Evolutionary conservation across 2,329 filamentous ascomycete genomes (phyloP).

Genomic region (Phyllosticta paracitricarpa): DNA sequence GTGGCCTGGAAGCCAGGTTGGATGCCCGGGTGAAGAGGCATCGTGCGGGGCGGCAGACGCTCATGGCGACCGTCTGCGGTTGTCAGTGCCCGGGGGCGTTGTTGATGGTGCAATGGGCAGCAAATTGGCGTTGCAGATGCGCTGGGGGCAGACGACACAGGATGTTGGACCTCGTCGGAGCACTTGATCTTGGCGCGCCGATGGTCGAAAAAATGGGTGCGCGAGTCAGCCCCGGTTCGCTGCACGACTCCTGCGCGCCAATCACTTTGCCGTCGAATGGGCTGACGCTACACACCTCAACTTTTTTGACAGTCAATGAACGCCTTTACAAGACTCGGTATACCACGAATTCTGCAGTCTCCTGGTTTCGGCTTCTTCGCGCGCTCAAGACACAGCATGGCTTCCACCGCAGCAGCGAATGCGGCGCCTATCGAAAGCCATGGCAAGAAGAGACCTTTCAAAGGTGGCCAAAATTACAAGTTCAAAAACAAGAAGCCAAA

Average conservation of each 20-base stretch:
- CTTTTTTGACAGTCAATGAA: slow-evolving; percentile 1
- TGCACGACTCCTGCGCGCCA: not conserved
- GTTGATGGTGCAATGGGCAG: not conserved
- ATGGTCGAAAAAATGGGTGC: not conserved
- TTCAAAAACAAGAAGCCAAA: slow-evolving; percentile 35
- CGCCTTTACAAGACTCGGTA: not conserved
- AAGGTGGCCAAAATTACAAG: slow-evolving; percentile 27
- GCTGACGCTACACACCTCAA: not conserved
- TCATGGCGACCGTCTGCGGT: slow-evolving; percentile 25
- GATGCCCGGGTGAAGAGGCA: slow-evolving; percentile 30
- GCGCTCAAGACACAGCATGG: slow-evolving; percentile 19
- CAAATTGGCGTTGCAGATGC: not conserved
- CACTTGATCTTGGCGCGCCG: not conserved
- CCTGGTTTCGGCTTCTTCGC: not conserved
- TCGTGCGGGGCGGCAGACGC: slow-evolving; percentile 31
- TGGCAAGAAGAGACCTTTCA: slow-evolving; percentile 24
- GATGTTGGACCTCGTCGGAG: not conserved
- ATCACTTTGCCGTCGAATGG: not conserved
- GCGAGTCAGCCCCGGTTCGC: not conserved
- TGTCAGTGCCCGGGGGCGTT: slow-evolving; percentile 5
- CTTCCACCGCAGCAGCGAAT: slow-evolving; percentile 23
- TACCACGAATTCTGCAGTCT: not conserved
- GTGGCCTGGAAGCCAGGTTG: slow-evolving; percentile 13
- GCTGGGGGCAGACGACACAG: not conserved
- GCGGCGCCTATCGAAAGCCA: slow-evolving; percentile 22